Conservation (phyloP, 805 yeast genomes). For the Barnettozyma botsteinii region DNA sequence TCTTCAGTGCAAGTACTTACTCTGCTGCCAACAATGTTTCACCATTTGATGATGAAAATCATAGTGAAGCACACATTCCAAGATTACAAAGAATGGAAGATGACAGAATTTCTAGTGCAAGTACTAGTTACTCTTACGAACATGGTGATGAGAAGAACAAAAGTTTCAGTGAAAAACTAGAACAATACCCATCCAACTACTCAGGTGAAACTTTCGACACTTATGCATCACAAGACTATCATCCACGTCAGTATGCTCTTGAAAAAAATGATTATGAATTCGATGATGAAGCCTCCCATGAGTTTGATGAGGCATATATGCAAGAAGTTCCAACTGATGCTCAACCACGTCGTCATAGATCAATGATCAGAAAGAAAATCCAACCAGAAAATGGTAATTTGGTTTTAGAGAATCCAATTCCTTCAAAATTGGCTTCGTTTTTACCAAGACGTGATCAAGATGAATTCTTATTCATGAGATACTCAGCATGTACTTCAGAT, state of each 20-base stretch:
- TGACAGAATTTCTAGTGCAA: constrained; percentile 29
- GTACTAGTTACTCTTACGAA: constrained; percentile 18
- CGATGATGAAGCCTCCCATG: constrained; percentile 18
- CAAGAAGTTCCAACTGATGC: constrained; percentile 29
- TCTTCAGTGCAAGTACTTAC: constrained; percentile 55
- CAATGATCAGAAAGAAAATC: constrained; percentile 67
- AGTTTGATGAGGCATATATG: constrained; percentile 44
- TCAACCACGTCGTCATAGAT: constrained; percentile 59
- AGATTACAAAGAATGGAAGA: constrained; percentile 13
- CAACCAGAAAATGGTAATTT: constrained; percentile 74
- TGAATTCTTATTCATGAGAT: constrained; percentile 93
- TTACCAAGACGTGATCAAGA: constrained; percentile 84
- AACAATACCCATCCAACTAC: constrained; percentile 16
- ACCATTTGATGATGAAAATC: background rate
- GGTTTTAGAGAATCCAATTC: constrained; percentile 90
- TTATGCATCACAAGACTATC: background rate
- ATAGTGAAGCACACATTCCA: constrained; percentile 11
- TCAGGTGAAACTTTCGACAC: constrained; percentile 37
- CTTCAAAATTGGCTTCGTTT: constrained; percentile 78
- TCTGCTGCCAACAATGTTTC: constrained; percentile 43
- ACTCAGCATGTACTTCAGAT: constrained; percentile 92
- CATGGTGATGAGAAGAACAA: constrained; percentile 4
- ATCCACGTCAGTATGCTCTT: background rate
- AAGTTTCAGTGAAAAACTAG: constrained; percentile 20
- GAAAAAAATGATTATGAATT: constrained; percentile 10